Percentiles rank a stretch among this genome's conserved stretches.
phyloP scores from a whole-genome alignment of 345 rosid genomes.

The Eucalyptus curtisii region DNA sequence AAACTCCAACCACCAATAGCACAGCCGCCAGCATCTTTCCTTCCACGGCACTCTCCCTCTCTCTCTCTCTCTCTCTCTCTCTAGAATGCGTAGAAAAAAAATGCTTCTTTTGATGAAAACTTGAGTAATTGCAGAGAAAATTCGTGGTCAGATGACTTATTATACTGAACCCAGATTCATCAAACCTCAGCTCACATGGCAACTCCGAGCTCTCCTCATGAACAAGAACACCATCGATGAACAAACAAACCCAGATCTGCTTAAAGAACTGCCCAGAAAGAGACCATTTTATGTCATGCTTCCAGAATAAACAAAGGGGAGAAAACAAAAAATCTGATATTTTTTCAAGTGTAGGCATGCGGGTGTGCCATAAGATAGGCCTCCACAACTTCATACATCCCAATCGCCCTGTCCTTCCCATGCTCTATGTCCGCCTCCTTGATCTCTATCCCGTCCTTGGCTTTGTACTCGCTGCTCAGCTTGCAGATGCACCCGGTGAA shows the following conservation, averaged over 20 bases:
- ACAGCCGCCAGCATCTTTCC: background rate
- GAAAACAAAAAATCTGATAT: background rate
- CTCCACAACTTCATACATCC: constrained; percentile 32
- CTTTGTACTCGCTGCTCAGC: constrained; percentile 14
- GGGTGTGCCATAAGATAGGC: constrained; percentile 33
- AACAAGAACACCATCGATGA: background rate
- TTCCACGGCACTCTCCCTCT: background rate
- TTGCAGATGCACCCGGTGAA: constrained; percentile 21
- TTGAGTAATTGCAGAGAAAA: background rate
- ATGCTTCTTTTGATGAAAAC: background rate
- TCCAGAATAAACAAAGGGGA: background rate
- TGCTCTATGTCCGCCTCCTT: constrained; percentile 18
- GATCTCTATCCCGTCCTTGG: constrained; percentile 14
- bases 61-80: background rate
- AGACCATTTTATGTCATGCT: background rate
- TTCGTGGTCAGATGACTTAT: background rate
- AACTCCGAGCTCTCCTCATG: background rate
- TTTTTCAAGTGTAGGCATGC: constrained; percentile 8
- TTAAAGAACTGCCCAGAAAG: background rate
- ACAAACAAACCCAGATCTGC: background rate
- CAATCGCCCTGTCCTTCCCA: constrained; percentile 21
- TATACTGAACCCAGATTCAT: background rate
- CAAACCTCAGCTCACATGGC: background rate
- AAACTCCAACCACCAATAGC: background rate
- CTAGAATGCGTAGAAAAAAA: background rate